phyloP scores from a whole-genome alignment of 1,284 basidiomycete species.

The Bondarzewia mesenterica region DNA sequence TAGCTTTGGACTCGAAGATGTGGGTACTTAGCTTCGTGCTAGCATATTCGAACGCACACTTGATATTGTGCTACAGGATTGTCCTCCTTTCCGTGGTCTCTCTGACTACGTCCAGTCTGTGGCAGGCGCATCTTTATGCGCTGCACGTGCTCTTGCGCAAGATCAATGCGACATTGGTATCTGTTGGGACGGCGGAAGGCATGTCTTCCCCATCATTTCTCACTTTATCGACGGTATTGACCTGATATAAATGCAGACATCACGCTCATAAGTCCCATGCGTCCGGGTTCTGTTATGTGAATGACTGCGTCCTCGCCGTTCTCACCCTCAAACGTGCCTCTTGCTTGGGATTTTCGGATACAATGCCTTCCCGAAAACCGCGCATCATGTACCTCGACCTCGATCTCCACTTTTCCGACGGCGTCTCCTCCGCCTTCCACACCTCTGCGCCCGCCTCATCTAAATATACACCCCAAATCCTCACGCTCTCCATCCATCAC shows the following conservation, averaged over 20 bases:
- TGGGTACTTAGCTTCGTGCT: constrained; percentile 18
- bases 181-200: constrained; percentile 82
- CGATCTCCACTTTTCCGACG: constrained; percentile 89
- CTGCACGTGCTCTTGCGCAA: constrained; percentile 52
- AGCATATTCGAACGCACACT: not conserved
- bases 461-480: constrained; percentile 37
- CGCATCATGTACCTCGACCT: constrained; percentile 87
- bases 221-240: not conserved
- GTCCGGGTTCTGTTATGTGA: constrained; percentile 91
- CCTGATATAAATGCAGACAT: constrained; percentile 37
- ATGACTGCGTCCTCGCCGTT: constrained; percentile 81
- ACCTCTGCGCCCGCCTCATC: constrained; percentile 11
- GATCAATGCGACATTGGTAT: constrained; percentile 58
- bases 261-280: constrained; percentile 70
- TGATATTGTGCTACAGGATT: constrained; percentile 48
- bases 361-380: constrained; percentile 31
- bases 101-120: constrained; percentile 62
- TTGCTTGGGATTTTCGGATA: constrained; percentile 3
- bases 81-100: constrained; percentile 70
- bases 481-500: constrained; percentile 85
- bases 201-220: constrained; percentile 17
- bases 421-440: constrained; percentile 73
- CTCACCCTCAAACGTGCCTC: constrained; percentile 43
- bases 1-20: constrained; percentile 68
- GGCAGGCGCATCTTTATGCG: constrained; percentile 72